Conservation (phyloP, 768 basidiomycete genomes). For the Neoboletus subvelutipes region DNA sequence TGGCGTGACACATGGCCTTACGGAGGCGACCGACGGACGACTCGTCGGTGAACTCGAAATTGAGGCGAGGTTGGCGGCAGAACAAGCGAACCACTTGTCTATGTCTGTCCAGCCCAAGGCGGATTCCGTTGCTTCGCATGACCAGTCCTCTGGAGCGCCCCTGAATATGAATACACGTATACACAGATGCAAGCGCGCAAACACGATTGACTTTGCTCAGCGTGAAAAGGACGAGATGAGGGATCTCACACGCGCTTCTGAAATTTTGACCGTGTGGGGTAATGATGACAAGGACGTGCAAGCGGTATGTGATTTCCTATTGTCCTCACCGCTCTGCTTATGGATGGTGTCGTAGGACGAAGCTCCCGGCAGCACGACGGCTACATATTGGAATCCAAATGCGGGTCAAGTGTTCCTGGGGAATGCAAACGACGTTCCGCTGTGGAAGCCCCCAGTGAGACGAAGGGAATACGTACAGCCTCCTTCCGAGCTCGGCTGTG, state of each 20-base stretch:
- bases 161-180: slow-evolving; percentile 14
- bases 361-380: slow-evolving; percentile 34
- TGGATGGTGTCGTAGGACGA: slow-evolving; percentile 17
- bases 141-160: background rate
- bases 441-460: slow-evolving; percentile 31
- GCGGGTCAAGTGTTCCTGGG: slow-evolving; percentile 77
- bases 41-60: slow-evolving; percentile 25
- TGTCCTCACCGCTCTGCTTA: background rate
- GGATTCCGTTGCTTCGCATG: background rate
- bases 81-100: background rate
- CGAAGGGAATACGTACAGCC: slow-evolving; percentile 7
- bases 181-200: slow-evolving; percentile 37
- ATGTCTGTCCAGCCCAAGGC: background rate
- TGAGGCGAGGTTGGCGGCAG: slow-evolving; percentile 15
- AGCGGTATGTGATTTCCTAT: slow-evolving; percentile 4
- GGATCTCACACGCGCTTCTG: slow-evolving; percentile 77
- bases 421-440: slow-evolving; percentile 79
- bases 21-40: slow-evolving; percentile 33
- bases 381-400: slow-evolving; percentile 51
- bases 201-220: slow-evolving; percentile 78
- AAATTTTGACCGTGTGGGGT: slow-evolving; percentile 57
- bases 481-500: background rate
- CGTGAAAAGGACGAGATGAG: slow-evolving; percentile 90
- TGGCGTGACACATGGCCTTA: slow-evolving; percentile 23
- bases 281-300: slow-evolving; percentile 13